phyloP scores from a whole-genome alignment of 1,139 yeast genomes.

The Pneumocystis canis region DNA sequence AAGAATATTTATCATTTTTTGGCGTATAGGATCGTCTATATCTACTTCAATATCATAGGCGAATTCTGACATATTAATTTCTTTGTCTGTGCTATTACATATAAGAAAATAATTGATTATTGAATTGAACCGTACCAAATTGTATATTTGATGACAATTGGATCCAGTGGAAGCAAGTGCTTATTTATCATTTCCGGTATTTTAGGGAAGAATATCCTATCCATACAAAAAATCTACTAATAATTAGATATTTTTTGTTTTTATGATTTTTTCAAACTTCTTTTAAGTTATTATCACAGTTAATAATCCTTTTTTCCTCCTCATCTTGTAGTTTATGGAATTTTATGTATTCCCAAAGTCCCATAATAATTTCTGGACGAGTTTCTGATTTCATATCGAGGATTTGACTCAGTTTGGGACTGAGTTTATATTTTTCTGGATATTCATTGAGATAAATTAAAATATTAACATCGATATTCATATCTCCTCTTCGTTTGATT shows the following conservation, averaged over 20 bases:
- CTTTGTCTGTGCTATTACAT: slow-evolving; percentile 46
- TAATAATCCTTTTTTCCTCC: slow-evolving; percentile 42
- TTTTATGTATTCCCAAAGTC: slow-evolving; percentile 78
- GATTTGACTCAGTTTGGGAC: slow-evolving; percentile 50
- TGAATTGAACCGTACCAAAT: slow-evolving; percentile 32
- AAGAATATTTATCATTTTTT: slow-evolving; percentile 23
- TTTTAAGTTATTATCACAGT: slow-evolving; percentile 53
- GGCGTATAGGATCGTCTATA: slow-evolving; percentile 43
- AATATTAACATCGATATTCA: slow-evolving; percentile 52
- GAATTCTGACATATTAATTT: neutral
- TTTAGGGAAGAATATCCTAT: slow-evolving; percentile 47
- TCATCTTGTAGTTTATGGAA: slow-evolving; percentile 49
- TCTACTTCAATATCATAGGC: slow-evolving; percentile 51
- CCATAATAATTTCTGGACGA: slow-evolving; percentile 73
- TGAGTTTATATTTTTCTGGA: slow-evolving; percentile 50
- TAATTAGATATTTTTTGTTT: slow-evolving; percentile 15
- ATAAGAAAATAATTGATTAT: slow-evolving; percentile 59
- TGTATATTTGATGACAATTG: slow-evolving; percentile 60
- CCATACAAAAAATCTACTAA: slow-evolving; percentile 21
- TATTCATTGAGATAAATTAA: slow-evolving; percentile 66
- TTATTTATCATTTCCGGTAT: slow-evolving; percentile 56
- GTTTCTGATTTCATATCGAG: slow-evolving; percentile 52
- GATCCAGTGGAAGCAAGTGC: slow-evolving; percentile 50
- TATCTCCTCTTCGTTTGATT: slow-evolving; percentile 60
- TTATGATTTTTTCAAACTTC: slow-evolving; percentile 38